Evolutionary conservation across 2,329 filamentous ascomycete genomes (phyloP).

Genomic region (Fusarium nodosum): DNA sequence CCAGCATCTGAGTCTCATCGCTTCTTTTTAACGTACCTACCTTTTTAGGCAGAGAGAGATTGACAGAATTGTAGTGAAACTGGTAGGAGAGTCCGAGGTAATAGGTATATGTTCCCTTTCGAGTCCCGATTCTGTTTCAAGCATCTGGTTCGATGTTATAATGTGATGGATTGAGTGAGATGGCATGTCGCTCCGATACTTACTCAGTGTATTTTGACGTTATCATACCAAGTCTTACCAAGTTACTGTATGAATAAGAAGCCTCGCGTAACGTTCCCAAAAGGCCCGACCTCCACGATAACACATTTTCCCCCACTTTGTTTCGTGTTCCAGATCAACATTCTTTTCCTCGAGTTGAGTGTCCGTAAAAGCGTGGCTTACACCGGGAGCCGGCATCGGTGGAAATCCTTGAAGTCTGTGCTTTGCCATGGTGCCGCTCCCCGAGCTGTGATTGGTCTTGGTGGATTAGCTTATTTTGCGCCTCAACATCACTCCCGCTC

Average conservation of each 20-base stretch:
- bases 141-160: not conserved
- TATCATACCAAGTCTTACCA: not conserved
- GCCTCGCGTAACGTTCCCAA: constrained; percentile 23
- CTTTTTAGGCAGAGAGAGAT: not conserved
- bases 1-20: constrained; percentile 9
- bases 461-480: constrained; percentile 34
- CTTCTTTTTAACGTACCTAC: not conserved
- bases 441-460: constrained; percentile 23
- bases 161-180: not conserved
- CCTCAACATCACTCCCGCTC: constrained; percentile 28
- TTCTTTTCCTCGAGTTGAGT: not conserved
- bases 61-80: constrained; percentile 1
- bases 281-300: constrained; percentile 14
- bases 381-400: constrained; percentile 45
- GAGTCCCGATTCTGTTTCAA: not conserved
- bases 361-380: constrained; percentile 10
- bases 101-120: not conserved
- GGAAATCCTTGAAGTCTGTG: constrained; percentile 14
- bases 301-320: constrained; percentile 1
- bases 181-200: constrained; percentile 1
- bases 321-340: constrained; percentile 10
- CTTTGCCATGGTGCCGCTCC: constrained; percentile 22
- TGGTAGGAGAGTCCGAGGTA: constrained; percentile 21
- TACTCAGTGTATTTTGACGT: not conserved
- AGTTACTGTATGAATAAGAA: not conserved